These are phyloP conservation scores for Coemansia reversa DNA, from an alignment of 192 early-diverging fungal genomes.

Conservation along the genomic window DNA sequence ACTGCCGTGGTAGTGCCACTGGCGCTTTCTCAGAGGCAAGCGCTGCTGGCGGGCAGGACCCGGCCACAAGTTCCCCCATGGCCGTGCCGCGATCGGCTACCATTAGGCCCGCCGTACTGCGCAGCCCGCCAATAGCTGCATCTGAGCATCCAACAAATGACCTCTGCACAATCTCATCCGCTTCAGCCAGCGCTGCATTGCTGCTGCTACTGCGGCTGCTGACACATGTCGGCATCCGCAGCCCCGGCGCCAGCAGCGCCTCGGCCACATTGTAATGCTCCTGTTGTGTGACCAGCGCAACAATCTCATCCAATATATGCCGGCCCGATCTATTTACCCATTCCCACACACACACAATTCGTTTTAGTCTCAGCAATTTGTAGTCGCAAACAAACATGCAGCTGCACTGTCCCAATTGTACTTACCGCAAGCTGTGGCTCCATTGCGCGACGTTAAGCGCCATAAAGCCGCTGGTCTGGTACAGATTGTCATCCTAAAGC, in stretches of 20 bases:
- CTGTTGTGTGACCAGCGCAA: conserved; percentile 41
- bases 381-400: background rate
- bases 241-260: conserved; percentile 30
- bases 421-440: conserved; percentile 30
- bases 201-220: background rate
- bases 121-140: background rate
- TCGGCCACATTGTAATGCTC: conserved; percentile 30
- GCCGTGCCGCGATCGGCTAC: conserved; percentile 41
- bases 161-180: conserved; percentile 10
- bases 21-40: background rate
- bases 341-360: background rate
- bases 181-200: background rate
- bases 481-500: conserved; percentile 18
- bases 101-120: conserved; percentile 23
- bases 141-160: conserved; percentile 26
- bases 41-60: conserved; percentile 5
- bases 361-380: background rate
- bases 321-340: conserved; percentile 14
- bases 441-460: conserved; percentile 40
- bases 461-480: conserved; percentile 25
- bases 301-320: conserved; percentile 29
- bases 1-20: conserved; percentile 21
- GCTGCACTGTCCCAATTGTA: conserved; percentile 1
- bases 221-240: conserved; percentile 2
- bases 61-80: conserved; percentile 15